Evolutionary conservation across 2,329 filamentous ascomycete species (phyloP), one percentile per base, ranked within the genome.

Genomic region (Microthyrium microscopicum): DNA sequence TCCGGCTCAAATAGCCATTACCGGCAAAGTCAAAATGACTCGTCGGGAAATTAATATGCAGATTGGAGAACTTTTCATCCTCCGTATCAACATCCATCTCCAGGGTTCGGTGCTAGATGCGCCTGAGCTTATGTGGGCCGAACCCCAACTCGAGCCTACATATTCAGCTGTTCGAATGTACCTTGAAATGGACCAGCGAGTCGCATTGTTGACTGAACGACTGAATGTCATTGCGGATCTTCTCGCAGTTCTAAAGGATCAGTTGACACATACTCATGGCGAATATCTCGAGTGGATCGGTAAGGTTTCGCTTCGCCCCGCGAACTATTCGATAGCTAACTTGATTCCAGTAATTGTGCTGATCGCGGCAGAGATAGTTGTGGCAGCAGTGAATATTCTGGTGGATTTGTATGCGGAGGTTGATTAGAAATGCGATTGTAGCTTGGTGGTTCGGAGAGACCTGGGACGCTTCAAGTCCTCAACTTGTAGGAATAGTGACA

Each of bases 31-130:
- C 49, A 77, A 81, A 35, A 71, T 98, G 38, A 83, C 76, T 38
- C 74, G 87, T 27, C 73, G 74, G 38, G 75, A 95, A 53, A 94
- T 98, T 64, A 95, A 95, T 63, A 95, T 95, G 85, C 85, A 95
- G 57, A 94, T 98, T 40, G 89, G 89, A 52, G 85, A 98, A 60
- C 71, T 98, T 34, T 98, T 98, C 56, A 95, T 98, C 50, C 63
- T 98, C 20, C 74, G 89, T 39, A 95, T 98, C 60, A 94, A 89
- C 54, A 95, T 98, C 49, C 91, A 98, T 57, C 68, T 98, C 32
- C 93, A 95, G 54, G 89, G 89, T 21, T 92, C 82, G 20, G 85
- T 98, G 5, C 75, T 98, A 25, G 89, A 98, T 54, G 92, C 85
- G 7, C 89, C 89, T 0, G 89, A 98, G 58, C 68, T 98, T 26